These are phyloP conservation scores for Amanita subjunquillea DNA, from an alignment of 768 basidiomycete species.

Conservation along the genomic window DNA sequence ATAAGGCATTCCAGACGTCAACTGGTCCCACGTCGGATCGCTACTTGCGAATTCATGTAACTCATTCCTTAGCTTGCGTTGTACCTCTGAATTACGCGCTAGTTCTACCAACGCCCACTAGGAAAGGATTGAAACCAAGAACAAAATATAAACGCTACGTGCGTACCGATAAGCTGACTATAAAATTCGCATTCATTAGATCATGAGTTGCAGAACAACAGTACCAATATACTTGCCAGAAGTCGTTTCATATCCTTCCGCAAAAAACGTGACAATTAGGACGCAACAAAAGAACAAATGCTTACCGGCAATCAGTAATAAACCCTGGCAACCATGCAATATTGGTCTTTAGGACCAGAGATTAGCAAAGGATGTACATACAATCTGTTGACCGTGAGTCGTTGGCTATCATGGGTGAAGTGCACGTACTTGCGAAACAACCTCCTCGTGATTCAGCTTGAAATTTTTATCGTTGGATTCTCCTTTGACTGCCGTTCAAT, in stretches of 20 bases:
- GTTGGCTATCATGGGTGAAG: not conserved
- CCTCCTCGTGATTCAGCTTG: conserved; percentile 19
- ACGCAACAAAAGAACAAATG: not conserved
- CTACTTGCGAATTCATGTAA: no score
- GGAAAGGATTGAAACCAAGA: no score
- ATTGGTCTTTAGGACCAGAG: not conserved
- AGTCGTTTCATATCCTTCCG: conserved; percentile 29
- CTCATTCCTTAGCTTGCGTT: no score
- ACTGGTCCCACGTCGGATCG: no score
- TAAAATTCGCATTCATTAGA: no score
- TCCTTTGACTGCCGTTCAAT: conserved; percentile 20
- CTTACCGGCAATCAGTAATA: conserved; percentile 26
- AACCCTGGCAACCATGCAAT: conserved; percentile 15
- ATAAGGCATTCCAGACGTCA: no score
- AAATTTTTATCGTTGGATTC: conserved; percentile 19
- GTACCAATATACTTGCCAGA: conserved; percentile 22
- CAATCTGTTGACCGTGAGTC: conserved; percentile 2
- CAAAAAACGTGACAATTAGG: not conserved
- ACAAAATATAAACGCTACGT: no score
- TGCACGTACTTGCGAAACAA: no score
- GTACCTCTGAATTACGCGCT: no score
- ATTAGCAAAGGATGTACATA: not conserved
- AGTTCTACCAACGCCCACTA: no score
- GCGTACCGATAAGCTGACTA: no score
- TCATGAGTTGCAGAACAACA: not conserved